Percentiles rank a stretch among this genome's conserved stretches.
Evolutionary conservation across 1,284 basidiomycete genomes (phyloP).

Genomic region (Ustilago loliicola): DNA sequence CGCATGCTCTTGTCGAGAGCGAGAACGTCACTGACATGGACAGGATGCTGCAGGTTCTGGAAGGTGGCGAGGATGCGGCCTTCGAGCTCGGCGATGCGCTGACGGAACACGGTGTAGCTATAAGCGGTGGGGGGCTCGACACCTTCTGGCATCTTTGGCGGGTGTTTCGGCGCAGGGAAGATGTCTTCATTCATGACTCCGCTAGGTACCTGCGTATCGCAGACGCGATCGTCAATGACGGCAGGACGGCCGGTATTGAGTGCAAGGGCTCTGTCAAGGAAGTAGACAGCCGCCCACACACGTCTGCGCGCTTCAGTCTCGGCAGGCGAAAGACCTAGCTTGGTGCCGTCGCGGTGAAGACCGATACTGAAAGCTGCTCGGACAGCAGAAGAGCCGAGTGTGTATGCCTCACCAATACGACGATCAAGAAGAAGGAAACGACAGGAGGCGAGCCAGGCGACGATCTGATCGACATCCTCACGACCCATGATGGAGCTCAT

Average conservation of each 20-base stretch:
- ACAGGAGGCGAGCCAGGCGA: conserved; percentile 53
- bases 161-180: conserved; percentile 45
- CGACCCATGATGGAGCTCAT: conserved; percentile 55
- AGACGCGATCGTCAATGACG: conserved; percentile 60
- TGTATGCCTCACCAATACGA: conserved; percentile 60
- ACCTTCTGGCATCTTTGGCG: conserved; percentile 43
- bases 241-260: conserved; percentile 62
- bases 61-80: conserved; percentile 44
- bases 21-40: conserved; percentile 58
- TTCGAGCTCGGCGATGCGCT: conserved; percentile 52
- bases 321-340: conserved; percentile 48
- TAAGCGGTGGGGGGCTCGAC: conserved; percentile 51
- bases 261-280: conserved; percentile 51
- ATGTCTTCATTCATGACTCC: conserved; percentile 49
- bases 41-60: conserved; percentile 45
- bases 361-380: conserved; percentile 60
- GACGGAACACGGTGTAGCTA: conserved; percentile 52
- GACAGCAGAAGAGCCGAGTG: conserved; percentile 50
- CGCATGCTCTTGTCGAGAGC: conserved; percentile 52
- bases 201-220: conserved; percentile 58
- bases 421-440: conserved; percentile 64
- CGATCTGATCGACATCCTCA: conserved; percentile 60
- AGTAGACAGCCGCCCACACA: conserved; percentile 62
- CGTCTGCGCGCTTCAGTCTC: conserved; percentile 59
- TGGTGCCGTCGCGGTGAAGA: conserved; percentile 65